A percentile compares a stretch with the other conserved stretches of the same genome.
phyloP scores from a whole-genome alignment of 768 basidiomycete genomes.

The Phylloporus rhodoxanthus region DNA sequence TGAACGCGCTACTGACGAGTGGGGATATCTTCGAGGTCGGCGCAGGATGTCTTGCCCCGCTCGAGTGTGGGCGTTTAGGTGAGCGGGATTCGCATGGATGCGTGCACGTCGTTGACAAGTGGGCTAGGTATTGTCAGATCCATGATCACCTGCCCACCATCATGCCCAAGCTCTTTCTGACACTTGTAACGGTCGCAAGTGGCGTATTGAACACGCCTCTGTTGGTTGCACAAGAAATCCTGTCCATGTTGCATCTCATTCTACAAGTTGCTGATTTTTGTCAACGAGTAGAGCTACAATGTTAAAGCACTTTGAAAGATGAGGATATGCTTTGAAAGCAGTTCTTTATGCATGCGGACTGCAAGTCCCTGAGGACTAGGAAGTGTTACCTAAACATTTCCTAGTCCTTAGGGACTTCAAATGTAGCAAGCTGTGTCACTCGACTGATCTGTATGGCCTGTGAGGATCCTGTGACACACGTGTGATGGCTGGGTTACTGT shows the following conservation, averaged over 20 bases:
- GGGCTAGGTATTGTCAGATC: constrained; percentile 62
- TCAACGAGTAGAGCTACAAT: too few species aligned
- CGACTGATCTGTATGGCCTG: too few species aligned
- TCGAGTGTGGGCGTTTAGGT: constrained; percentile 63
- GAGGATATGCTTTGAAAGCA: too few species aligned
- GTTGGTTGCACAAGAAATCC: constrained; percentile 60
- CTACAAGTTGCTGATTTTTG: too few species aligned
- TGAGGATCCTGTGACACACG: too few species aligned
- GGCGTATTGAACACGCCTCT: constrained; percentile 63
- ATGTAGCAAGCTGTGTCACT: too few species aligned
- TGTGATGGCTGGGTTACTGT: too few species aligned
- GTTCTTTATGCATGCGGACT: too few species aligned
- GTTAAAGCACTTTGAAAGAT: too few species aligned
- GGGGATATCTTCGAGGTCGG: constrained; percentile 66
- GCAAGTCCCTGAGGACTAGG: too few species aligned
- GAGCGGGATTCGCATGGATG: neutral
- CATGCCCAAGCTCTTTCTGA: constrained; percentile 63
- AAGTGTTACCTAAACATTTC: too few species aligned
- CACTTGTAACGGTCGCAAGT: constrained; percentile 66
- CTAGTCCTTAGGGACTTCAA: too few species aligned
- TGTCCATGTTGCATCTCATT: constrained; percentile 79
- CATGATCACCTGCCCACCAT: constrained; percentile 54
- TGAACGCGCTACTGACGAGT: constrained; percentile 59
- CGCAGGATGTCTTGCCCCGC: constrained; percentile 70
- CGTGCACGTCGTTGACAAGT: constrained; percentile 34